Percentiles rank a stretch among this genome's conserved stretches.
These are phyloP conservation scores for Cutaneotrichosporon dermatis DNA, from an alignment of 1,284 basidiomycete species.

Conservation along the genomic window DNA sequence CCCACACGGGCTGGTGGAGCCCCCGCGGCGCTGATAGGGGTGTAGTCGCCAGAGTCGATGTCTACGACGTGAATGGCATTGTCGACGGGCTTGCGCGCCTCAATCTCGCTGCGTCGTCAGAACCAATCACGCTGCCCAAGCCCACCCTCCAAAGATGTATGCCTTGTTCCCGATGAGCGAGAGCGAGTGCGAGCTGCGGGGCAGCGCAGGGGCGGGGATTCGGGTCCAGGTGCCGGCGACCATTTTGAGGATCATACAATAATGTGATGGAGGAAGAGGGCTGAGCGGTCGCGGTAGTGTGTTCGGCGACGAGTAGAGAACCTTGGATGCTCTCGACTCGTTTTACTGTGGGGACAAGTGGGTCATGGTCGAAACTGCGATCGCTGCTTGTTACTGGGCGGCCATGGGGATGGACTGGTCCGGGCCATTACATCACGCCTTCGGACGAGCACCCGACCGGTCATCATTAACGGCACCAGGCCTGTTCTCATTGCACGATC, in stretches of 20 bases:
- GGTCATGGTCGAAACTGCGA: too few species aligned
- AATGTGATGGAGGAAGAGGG: too few species aligned
- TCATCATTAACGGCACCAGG: too few species aligned
- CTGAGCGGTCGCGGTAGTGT: too few species aligned
- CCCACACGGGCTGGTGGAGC: conserved; percentile 28
- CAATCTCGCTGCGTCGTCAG: conserved; percentile 12
- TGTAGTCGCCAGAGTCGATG: conserved; percentile 20
- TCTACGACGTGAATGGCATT: conserved; percentile 26
- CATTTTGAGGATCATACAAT: not conserved
- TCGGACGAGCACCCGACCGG: too few species aligned
- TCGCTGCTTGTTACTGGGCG: too few species aligned
- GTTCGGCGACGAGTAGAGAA: too few species aligned
- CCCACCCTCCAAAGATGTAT: conserved; percentile 15
- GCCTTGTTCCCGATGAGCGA: conserved; percentile 13
- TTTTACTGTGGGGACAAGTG: too few species aligned
- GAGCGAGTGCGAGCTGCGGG: conserved; percentile 31
- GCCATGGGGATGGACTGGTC: too few species aligned
- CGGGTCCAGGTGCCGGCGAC: conserved; percentile 5
- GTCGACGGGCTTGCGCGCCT: conserved; percentile 31
- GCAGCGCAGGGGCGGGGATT: conserved; percentile 9
- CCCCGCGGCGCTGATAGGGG: conserved; percentile 12
- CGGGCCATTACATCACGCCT: too few species aligned
- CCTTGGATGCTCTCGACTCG: too few species aligned
- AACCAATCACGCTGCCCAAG: not conserved
- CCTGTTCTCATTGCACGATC: too few species aligned